Evolutionary conservation across 139 green algal genomes (phyloP), one percentile per base, ranked within the genome.

Genomic region (Pleodorina starrii): DNA sequence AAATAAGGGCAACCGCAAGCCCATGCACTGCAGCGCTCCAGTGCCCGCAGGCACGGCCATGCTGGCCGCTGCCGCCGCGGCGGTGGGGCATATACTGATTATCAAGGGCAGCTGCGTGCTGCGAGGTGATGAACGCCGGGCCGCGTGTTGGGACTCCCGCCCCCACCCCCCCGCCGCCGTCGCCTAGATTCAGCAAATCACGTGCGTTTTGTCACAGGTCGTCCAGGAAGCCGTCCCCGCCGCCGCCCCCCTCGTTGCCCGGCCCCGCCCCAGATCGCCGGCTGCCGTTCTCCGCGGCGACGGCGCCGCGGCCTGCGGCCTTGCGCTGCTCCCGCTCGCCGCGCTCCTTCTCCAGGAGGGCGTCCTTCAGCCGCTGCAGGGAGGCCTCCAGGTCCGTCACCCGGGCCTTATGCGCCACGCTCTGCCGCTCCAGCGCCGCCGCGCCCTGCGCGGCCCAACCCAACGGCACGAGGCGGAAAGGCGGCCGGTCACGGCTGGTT

Each of bases 341-440:
- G 1, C 57, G 79, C 54, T 86, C 79, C 57, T 60, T 75, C 42
- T 76, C 57, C 57, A 86, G 57, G 32, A 86, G 57, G 23, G 40
- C 4, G 54, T 86, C 79, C 38, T 75, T 86, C 25, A 86, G 79
- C 12, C 40, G 38, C 79, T 86, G 79, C 57, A 86, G 7, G 12
- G 42, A 40, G 12, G 42, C 79, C 79, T 86, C 79, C 38, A 86
- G 14, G 29, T 86, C 79, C 79, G 79, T 21, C 7, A 86, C 21
- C 2, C 79, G 57, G 35, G 79, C 25, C 57, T 75, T 75, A 42
- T 75, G 57, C 23, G 79, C 79, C 57, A 43, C 57, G 19, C 32
- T 59, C 42, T 75, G 57, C 23, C 79, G 79, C 54, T 86, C 79
- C 40, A 86, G 57, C 9, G 57, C 38, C 40, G 79, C 79, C 57